Percentiles rank a stretch among this genome's conserved stretches.
Evolutionary conservation across 192 early-diverging fungal species (phyloP).

Genomic region (Jimgerdemannia lactiflua): DNA sequence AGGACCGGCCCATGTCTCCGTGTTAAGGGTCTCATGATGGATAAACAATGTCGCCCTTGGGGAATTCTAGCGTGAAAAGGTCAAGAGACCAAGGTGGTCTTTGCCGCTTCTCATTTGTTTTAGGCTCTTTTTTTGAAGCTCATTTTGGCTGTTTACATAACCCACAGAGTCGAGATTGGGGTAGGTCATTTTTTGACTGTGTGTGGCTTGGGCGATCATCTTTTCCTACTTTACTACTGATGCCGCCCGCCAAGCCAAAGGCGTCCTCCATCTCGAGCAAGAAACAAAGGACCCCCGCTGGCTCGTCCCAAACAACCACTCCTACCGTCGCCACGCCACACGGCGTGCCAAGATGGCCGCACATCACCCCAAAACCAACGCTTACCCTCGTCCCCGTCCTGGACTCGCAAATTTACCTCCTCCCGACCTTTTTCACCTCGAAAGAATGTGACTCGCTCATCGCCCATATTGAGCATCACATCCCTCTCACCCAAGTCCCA

Average conservation of each 20-base stretch:
- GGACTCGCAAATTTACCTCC: slow-evolving; percentile 26
- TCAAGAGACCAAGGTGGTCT: too few relatives aligned
- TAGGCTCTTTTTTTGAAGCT: too few relatives aligned
- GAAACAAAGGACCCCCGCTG: background rate
- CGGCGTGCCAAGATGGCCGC: background rate
- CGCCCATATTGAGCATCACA: slow-evolving; percentile 27
- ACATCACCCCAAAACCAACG: background rate
- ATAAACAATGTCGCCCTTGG: too few relatives aligned
- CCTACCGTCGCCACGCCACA: background rate
- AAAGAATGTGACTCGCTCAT: slow-evolving; percentile 36
- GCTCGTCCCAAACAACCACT: background rate
- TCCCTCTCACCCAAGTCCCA: slow-evolving; percentile 15
- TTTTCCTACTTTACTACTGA: too few relatives aligned
- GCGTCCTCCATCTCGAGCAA: background rate
- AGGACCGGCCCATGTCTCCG: too few relatives aligned
- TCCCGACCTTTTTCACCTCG: slow-evolving; percentile 27
- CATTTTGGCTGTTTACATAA: too few relatives aligned
- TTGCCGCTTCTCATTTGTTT: too few relatives aligned
- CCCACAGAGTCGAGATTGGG: too few relatives aligned
- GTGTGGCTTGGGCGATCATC: too few relatives aligned
- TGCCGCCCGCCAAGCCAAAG: background rate
- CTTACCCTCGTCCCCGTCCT: slow-evolving; percentile 1
- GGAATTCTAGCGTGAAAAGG: too few relatives aligned
- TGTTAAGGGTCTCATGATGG: too few relatives aligned
- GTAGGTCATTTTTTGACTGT: too few relatives aligned